Percentiles rank a stretch among this genome's conserved stretches.
phyloP scores from a whole-genome alignment of 2,329 filamentous ascomycete species.

The Graphilbum fragrans region DNA sequence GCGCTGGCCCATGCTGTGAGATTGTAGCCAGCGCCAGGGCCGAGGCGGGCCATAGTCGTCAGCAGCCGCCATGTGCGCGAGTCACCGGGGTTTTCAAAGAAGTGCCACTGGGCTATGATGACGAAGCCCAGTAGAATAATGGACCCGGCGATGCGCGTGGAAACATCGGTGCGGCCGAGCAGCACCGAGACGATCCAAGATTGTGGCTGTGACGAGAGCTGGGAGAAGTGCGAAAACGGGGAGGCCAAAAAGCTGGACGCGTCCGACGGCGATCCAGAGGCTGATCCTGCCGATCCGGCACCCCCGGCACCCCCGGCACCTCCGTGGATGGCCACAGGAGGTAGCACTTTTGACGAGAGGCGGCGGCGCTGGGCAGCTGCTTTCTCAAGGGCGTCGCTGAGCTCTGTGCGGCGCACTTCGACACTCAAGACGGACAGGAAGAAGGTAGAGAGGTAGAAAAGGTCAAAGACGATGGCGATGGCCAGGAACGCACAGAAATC shows the following conservation, averaged over 20 bases:
- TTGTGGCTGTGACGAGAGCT: no score
- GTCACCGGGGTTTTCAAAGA: conserved; percentile 49
- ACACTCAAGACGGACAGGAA: conserved; percentile 70
- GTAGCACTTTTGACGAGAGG: no score
- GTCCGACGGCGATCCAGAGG: not conserved
- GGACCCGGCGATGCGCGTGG: conserved; percentile 63
- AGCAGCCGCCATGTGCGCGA: conserved; percentile 22
- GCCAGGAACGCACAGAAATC: conserved; percentile 68
- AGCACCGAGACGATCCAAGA: conserved; percentile 51
- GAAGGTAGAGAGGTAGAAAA: conserved; percentile 68
- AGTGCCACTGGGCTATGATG: conserved; percentile 65
- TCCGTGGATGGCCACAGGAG: no score
- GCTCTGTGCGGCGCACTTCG: conserved; percentile 63
- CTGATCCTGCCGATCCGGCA: not conserved
- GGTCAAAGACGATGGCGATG: conserved; percentile 64
- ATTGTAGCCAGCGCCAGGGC: conserved; percentile 10
- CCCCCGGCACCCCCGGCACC: no score
- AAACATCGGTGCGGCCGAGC: conserved; percentile 53
- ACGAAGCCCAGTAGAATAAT: conserved; percentile 62
- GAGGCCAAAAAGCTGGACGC: not conserved
- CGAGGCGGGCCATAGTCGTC: conserved; percentile 7
- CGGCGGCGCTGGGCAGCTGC: conserved; percentile 27
- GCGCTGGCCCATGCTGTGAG: conserved; percentile 13
- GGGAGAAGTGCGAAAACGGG: conserved; percentile 23
- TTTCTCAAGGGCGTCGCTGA: conserved; percentile 58